Percentiles rank a stretch among this genome's conserved stretches.
Conservation (phyloP, 2,329 filamentous ascomycete genomes). For the Aureobasidium musti region DNA sequence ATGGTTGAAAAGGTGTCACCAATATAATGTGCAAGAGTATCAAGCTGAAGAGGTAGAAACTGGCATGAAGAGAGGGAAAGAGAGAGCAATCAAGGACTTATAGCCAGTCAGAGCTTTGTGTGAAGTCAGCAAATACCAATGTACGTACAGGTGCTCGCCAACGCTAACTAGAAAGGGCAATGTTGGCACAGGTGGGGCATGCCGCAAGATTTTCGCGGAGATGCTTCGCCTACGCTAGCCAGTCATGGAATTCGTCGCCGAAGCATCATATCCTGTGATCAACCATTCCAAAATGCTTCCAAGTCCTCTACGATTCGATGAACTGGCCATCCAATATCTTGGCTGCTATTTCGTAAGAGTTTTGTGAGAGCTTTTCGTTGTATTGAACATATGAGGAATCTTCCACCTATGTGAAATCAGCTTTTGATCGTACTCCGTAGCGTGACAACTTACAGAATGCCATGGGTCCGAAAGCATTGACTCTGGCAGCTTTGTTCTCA, state of each 20-base stretch:
- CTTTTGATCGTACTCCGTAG: too few species aligned
- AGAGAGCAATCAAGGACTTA: too few species aligned
- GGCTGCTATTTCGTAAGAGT: background rate
- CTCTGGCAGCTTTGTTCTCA: constrained; percentile 15
- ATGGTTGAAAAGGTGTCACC: background rate
- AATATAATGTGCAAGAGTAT: background rate
- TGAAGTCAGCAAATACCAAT: background rate
- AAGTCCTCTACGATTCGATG: constrained; percentile 12
- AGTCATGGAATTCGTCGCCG: background rate
- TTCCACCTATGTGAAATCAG: background rate
- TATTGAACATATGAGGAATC: background rate
- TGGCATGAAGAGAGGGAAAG: too few species aligned
- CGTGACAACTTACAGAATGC: constrained; percentile 12
- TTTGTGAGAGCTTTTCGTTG: background rate
- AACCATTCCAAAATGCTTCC: background rate
- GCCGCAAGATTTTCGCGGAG: background rate
- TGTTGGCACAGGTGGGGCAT: background rate
- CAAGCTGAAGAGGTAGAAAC: background rate
- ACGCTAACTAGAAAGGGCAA: background rate
- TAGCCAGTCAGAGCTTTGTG: background rate
- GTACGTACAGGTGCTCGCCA: background rate
- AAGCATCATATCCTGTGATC: background rate
- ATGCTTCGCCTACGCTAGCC: background rate
- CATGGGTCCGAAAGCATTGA: constrained; percentile 24
- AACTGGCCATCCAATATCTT: constrained; percentile 3